phyloP scores from a whole-genome alignment of 2,329 filamentous ascomycete genomes.

The Neopestalotiopsis rosae region DNA sequence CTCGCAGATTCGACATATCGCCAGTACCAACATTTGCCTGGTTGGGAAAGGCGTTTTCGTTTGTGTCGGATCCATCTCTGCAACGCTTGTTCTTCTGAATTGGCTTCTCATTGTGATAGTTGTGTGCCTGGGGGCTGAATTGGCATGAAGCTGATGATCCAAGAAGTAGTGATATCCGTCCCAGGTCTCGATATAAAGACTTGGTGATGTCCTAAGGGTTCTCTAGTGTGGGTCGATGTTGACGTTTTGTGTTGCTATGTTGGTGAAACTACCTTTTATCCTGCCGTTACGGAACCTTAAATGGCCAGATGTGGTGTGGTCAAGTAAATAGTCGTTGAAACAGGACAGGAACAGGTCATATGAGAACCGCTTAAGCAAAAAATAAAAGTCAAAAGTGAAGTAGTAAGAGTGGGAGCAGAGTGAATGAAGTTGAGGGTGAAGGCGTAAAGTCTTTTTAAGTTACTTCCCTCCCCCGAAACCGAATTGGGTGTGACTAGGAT shows the following conservation, averaged over 20 bases:
- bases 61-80: constrained; percentile 21
- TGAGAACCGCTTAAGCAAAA: neutral
- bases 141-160: neutral
- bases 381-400: neutral
- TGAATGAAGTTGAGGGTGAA: neutral
- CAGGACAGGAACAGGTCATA: neutral
- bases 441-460: constrained; percentile 8
- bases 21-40: constrained; percentile 49
- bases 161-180: constrained; percentile 4
- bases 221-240: neutral
- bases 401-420: neutral
- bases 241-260: neutral
- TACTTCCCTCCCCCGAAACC: neutral
- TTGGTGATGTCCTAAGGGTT: neutral
- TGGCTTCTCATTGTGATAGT: constrained; percentile 33
- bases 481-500: constrained; percentile 3
- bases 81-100: constrained; percentile 28
- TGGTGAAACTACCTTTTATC: neutral
- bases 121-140: neutral
- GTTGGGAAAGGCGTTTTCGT: constrained; percentile 38
- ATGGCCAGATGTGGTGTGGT: neutral
- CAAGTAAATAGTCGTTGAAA: neutral
- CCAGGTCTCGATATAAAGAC: neutral
- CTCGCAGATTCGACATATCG: constrained; percentile 94
- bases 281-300: constrained; percentile 11